These are phyloP conservation scores for Silene noctiflora DNA, from an alignment of 179 eudicot species.

Conservation along the genomic window DNA sequence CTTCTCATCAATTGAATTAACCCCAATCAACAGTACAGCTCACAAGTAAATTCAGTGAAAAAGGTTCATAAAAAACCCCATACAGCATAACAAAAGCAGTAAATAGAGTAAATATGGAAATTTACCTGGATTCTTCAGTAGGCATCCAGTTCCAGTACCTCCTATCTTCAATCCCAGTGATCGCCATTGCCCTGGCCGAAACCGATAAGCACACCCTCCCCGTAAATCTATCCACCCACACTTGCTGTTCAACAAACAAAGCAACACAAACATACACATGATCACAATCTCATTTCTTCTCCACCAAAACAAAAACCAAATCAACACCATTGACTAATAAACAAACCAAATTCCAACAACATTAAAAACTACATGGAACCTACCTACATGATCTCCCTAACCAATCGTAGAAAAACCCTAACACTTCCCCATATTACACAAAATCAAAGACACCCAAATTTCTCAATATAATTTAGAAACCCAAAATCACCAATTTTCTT, in stretches of 20 bases:
- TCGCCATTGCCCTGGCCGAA: constrained; percentile 71
- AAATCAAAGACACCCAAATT: too few species aligned
- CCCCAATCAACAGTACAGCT: background rate
- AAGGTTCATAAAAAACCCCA: background rate
- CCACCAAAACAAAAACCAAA: background rate
- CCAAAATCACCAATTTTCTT: too few species aligned
- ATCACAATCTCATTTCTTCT: constrained; percentile 12
- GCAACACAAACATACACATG: constrained; percentile 2
- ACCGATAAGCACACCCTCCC: constrained; percentile 79
- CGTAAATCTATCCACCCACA: constrained; percentile 83
- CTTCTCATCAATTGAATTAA: background rate
- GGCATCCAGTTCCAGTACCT: constrained; percentile 96
- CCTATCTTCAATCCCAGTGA: constrained; percentile 92
- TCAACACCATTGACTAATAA: background rate
- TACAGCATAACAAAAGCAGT: background rate
- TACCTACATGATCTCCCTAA: background rate
- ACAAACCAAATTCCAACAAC: too few species aligned
- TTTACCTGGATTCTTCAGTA: constrained; percentile 88
- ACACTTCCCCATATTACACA: background rate
- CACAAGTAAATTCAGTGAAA: background rate
- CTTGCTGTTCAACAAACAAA: constrained; percentile 51
- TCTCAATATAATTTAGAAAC: too few species aligned
- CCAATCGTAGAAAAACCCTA: too few species aligned
- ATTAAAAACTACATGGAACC: too few species aligned
- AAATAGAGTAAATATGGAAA: constrained; percentile 4